Percentiles rank a stretch among this genome's conserved stretches.
These are phyloP conservation scores for Medicago ruthenica DNA, from an alignment of 306 rosid genomes.

Conservation along the genomic window DNA sequence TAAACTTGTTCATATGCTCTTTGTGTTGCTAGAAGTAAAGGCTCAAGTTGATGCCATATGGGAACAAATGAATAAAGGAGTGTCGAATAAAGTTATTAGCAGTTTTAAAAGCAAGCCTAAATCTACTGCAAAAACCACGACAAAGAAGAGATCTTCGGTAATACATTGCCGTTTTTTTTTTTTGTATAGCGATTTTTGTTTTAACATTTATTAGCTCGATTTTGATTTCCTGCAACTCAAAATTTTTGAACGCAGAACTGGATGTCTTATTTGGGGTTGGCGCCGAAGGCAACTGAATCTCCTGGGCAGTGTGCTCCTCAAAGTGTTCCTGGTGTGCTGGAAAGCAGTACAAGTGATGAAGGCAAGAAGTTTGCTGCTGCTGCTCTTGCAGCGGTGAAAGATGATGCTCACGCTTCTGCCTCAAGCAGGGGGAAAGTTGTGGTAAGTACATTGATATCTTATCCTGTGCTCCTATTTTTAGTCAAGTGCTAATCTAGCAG, in stretches of 20 bases:
- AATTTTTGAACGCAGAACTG: conserved; percentile 62
- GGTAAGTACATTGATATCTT: conserved; percentile 51
- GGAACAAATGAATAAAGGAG: conserved; percentile 95
- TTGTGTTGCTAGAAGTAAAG: conserved; percentile 62
- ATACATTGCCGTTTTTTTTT: conserved; percentile 44
- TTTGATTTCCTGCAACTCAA: conserved; percentile 35
- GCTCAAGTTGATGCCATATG: conserved; percentile 86
- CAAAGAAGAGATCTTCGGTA: conserved; percentile 75
- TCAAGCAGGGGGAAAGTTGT: conserved; percentile 81
- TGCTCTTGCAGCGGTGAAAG: conserved; percentile 74
- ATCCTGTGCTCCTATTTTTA: conserved; percentile 4
- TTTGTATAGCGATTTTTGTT: conserved; percentile 6
- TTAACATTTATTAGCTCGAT: conserved; percentile 32
- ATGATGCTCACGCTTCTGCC: conserved; percentile 52
- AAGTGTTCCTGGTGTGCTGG: conserved; percentile 45
- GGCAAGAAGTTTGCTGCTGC: conserved; percentile 83
- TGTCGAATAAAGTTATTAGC: conserved; percentile 59
- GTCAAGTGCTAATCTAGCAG: no score
- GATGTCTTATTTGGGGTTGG: conserved; percentile 80
- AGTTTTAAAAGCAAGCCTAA: conserved; percentile 57
- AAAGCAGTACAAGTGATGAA: conserved; percentile 62
- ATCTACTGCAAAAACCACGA: conserved; percentile 50
- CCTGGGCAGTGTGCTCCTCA: conserved; percentile 44
- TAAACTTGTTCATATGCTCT: conserved; percentile 33
- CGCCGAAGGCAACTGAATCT: conserved; percentile 62